These are phyloP conservation scores for Xylariaceae sp. DNA, from an alignment of 2,329 filamentous ascomycete species.

Conservation along the genomic window DNA sequence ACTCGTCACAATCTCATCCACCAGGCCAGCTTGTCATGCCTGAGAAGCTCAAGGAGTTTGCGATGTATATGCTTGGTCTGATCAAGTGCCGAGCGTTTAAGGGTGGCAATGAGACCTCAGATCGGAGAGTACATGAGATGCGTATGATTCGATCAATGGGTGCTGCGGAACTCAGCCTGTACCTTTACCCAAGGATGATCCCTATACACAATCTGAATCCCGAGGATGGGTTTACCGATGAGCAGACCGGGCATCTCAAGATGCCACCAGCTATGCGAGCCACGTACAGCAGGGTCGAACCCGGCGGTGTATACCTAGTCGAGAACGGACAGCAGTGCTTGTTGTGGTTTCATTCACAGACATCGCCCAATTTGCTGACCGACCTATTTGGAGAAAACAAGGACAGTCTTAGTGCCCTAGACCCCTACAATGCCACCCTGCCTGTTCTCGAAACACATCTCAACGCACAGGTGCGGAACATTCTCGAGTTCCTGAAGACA, in stretches of 20 bases:
- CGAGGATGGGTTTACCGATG: conserved; percentile 86
- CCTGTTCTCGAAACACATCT: conserved; percentile 87
- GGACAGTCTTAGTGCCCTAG: conserved; percentile 67
- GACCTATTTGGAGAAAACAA: conserved; percentile 84
- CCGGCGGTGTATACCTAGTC: conserved; percentile 89
- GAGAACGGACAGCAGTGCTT: conserved; percentile 93
- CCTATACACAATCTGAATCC: conserved; percentile 84
- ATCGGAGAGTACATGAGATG: conserved; percentile 87
- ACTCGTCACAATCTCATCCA: conserved; percentile 75
- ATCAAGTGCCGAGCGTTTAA: conserved; percentile 93
- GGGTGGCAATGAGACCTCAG: conserved; percentile 83
- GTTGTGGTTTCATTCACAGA: conserved; percentile 88
- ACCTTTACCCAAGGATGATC: conserved; percentile 92
- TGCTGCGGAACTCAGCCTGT: conserved; percentile 77
- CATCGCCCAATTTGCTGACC: conserved; percentile 83
- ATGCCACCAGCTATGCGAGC: conserved; percentile 78
- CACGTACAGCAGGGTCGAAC: conserved; percentile 82
- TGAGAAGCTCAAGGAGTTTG: conserved; percentile 91
- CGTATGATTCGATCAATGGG: conserved; percentile 87
- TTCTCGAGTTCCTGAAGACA: conserved; percentile 78
- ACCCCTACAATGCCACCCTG: conserved; percentile 74
- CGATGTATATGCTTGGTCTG: conserved; percentile 90
- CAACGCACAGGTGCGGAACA: conserved; percentile 91
- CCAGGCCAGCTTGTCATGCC: conserved; percentile 92
- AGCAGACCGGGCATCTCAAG: conserved; percentile 77